phyloP scores from a whole-genome alignment of 805 yeast species.

The Ogataea nitratoaversa region DNA sequence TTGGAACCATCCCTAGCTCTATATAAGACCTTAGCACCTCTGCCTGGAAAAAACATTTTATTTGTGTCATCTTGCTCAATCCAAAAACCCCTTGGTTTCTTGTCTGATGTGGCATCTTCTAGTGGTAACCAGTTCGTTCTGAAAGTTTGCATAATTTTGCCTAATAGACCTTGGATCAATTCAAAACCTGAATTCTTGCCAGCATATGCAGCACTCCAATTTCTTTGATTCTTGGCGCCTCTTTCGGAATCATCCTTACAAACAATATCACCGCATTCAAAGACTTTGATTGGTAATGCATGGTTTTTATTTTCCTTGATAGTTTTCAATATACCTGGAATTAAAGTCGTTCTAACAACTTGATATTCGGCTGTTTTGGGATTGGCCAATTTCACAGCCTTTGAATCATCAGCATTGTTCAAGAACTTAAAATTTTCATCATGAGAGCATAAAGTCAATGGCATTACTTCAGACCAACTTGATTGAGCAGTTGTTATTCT shows the following conservation, averaged over 20 bases:
- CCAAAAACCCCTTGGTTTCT: conserved; percentile 77
- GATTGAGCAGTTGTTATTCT: conserved; percentile 90
- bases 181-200: conserved; percentile 97
- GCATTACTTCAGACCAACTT: conserved; percentile 94
- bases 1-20: conserved; percentile 59
- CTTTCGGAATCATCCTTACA: conserved; percentile 82
- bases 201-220: conserved; percentile 91
- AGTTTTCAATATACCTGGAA: conserved; percentile 94
- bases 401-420: conserved; percentile 63
- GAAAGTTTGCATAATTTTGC: conserved; percentile 93
- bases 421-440: conserved; percentile 93
- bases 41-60: conserved; percentile 89
- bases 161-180: conserved; percentile 87
- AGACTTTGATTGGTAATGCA: conserved; percentile 88
- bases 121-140: conserved; percentile 70
- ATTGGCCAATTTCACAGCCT: conserved; percentile 86
- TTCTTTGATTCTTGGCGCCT: conserved; percentile 86
- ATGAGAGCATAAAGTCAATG: conserved; percentile 91
- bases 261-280: conserved; percentile 93
- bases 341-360: conserved; percentile 91
- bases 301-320: conserved; percentile 95
- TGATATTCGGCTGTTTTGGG: conserved; percentile 97
- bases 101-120: conserved; percentile 45
- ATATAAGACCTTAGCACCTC: conserved; percentile 87
- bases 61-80: conserved; percentile 64